Evolutionary conservation across 2,329 filamentous ascomycete species (phyloP), one percentile per base, ranked within the genome.

Genomic region (Lecanicillium sp.): DNA sequence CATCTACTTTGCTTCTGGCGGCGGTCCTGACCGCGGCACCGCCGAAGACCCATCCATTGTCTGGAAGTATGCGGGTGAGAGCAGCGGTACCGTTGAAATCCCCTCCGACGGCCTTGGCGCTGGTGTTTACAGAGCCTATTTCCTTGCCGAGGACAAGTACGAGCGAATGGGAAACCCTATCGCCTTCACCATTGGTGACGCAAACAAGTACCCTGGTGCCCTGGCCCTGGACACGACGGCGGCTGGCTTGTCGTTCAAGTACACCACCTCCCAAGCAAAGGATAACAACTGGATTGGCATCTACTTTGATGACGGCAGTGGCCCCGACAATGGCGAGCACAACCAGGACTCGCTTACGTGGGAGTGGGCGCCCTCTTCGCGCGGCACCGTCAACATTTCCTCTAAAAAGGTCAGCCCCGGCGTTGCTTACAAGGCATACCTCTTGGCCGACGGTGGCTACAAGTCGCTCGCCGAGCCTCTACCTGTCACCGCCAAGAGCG

Each of bases 241-340:
- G 2, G 19, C 4, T 11, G 3, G 13, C 13, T 37, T 41, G 9
- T 28, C 33, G 8, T 29, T 41, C 17, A 29, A 17, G 5, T 41
- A 41, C 34, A 41, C 39, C 13, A 41, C 39, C 8, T 29, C 33
- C 29, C 15, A n/a, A 8, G 5, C 39, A 4, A 30, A 5, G 6
- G 22, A 19, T 22, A 29, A 41, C 15, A 41, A 41, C 34, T 41
- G 39, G 39, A 41, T 41, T 22, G 39, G 39, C 19, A 14, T 41
- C 34, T 41, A 34, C 28, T 11, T 7, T 25, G 20, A 12, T 3
- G 4, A 7, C 11, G 34, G 34, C 4, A 4, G 32, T n/a, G 39
- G 39, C 4, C 39, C 39, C 4, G 39, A 37, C 17, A 13, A 14
- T 11, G 33, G 32, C 29, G 2, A 4, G 3, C 17, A 14, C 13